Base-by-base conservation (phyloP, 2,329 filamentous ascomycete genomes). In the Beauveria varroae region DNA sequence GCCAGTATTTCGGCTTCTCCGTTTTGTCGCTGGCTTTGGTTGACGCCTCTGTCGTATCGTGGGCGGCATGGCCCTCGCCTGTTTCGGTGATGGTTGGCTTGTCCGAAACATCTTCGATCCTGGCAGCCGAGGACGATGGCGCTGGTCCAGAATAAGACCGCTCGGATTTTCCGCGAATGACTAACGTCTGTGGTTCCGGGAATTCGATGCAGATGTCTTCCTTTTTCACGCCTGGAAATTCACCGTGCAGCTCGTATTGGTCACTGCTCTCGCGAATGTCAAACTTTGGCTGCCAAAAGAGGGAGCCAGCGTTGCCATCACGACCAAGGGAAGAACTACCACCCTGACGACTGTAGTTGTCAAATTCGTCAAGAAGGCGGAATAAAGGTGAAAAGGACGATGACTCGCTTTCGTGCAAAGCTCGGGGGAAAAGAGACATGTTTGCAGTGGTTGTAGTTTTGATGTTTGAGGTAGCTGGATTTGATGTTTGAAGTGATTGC, bases 201-300 rank as follows among this genome's bases (percentile, higher is more conserved):
- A 89, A 90, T 68, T 90, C 86, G 70, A 90, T 85, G 69, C 80
- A 77, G 69, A 90, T 74, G 70, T 89, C 78, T 68, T 87, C 83
- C 71, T 87, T 85, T 56, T 84, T 80, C 65, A 89, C 78, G 57
- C 87, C 87, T 0, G 87, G 86, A 4, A 90, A 81, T 72, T 90
- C 87, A 67, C 87, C 87, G 68, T 89, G 83, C 18, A 90, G 82
- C 73, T 89, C 84, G 71, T 88, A 90, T 62, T 74, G 69, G 16
- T 81, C 73, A 65, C 81, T 79, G n/a, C 78, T 80, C 73, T 90
- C 87, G 70, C 80, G 83, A 64, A 89, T 78, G 67, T 90, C 87
- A 70, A 90, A 90, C 70, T 82, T 84, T 47, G 87, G 87, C n/a
- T 79, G 79, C 78, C 88, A 89, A 68, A 51, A 59, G 20, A 30